These are phyloP conservation scores for Trichoderma atrobrunneum DNA, from an alignment of 2,329 filamentous ascomycete genomes.

Conservation along the genomic window DNA sequence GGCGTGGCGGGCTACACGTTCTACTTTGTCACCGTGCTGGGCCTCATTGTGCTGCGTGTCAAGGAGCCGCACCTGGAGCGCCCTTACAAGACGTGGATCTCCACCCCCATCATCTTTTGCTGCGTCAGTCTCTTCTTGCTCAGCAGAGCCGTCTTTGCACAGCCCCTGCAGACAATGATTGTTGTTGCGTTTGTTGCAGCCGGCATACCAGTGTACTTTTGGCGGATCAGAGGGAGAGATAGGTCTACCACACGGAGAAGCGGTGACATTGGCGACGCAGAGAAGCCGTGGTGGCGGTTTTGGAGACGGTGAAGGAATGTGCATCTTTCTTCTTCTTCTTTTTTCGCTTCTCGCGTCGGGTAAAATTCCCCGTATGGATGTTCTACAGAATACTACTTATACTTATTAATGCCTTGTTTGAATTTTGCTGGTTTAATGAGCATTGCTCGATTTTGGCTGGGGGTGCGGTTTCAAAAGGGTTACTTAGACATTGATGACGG, in stretches of 20 bases:
- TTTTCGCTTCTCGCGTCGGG: not conserved
- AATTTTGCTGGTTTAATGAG: not conserved
- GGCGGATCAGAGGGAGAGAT: constrained; percentile 70
- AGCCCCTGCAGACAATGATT: constrained; percentile 84
- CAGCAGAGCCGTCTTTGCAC: constrained; percentile 81
- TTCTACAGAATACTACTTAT: not conserved
- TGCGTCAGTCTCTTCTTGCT: constrained; percentile 93
- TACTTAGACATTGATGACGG: not conserved
- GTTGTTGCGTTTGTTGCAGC: constrained; percentile 81
- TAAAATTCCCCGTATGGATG: not conserved
- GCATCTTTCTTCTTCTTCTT: not conserved
- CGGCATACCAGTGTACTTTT: constrained; percentile 86
- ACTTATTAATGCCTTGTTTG: not conserved
- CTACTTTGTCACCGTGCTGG: constrained; percentile 93
- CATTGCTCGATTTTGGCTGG: not conserved
- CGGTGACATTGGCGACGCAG: constrained; percentile 26
- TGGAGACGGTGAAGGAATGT: constrained; percentile 43
- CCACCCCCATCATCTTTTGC: constrained; percentile 96
- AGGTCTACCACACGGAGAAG: constrained; percentile 42
- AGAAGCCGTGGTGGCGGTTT: constrained; percentile 56
- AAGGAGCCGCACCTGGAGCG: constrained; percentile 82
- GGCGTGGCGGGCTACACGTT: constrained; percentile 96
- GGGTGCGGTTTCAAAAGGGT: not conserved
- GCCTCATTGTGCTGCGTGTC: constrained; percentile 85
- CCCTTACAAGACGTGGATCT: constrained; percentile 95